Evolutionary conservation across 2,329 filamentous ascomycete species (phyloP), one percentile per base, ranked within the genome.

Genomic region (Tricladium varicosporioides): DNA sequence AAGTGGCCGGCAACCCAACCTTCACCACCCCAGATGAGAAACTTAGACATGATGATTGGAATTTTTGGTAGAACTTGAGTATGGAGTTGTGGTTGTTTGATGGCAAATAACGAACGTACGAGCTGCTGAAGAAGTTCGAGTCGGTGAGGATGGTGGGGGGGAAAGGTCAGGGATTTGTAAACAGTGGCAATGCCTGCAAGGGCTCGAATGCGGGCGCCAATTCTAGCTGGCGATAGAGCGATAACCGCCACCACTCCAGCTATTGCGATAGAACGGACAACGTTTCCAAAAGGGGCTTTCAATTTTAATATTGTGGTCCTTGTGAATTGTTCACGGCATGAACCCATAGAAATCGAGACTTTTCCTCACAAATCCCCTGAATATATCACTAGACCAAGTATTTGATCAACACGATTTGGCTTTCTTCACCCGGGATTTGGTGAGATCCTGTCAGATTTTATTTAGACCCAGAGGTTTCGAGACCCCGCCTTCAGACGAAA

Each of bases 1-100:
- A 88, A 78, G 65, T 86, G 83, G 53, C 81, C 78, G 46, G 83
- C 83, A 54, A 86, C 78, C 83, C 82, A 86, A 66, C 84, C 84
- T 63, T 79, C 75, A 63, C 78, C 82, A 55, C 85, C 84, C 84
- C 84, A 87, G 67, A 87, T 84, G 62, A 88, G 78, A 70, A 81
- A 86, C 18, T 63, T 49, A 54, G 62, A 52, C 63, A 67, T 68
- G 56, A 50, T 61, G 44, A 31, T 33, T 47, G 36, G 15, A 22
- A 13, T 16, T 16, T 43, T 49, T 48, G 50, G 22, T 31, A 10
- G 11, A 50, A n/a, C 16, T 45, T 53, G 36, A 36, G 42, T 42
- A 18, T 53, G 11, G 49, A 47, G 27, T 31, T 31, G 52, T 55
- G 53, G 22, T n/a, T 16, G 48, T 49, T 33, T 47, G 45, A 51